A percentile compares a stretch with the other conserved stretches of the same genome.
phyloP scores from a whole-genome alignment of 495 filamentous ascomycete species.

The Haplographium delicatum region DNA sequence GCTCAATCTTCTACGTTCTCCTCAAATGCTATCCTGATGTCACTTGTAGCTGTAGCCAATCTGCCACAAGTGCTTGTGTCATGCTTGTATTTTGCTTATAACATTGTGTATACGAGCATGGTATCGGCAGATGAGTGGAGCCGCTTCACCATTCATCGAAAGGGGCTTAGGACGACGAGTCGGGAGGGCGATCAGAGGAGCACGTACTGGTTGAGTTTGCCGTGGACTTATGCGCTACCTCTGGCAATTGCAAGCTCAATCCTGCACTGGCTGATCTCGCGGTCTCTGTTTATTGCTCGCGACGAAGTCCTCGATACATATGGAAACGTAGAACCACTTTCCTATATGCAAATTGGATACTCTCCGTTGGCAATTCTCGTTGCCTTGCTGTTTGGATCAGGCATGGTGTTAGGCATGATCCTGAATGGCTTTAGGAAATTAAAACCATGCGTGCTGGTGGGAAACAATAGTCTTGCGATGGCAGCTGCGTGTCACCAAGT shows the following conservation, averaged over 20 bases:
- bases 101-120: constrained; percentile 33
- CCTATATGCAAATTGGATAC: constrained; percentile 15
- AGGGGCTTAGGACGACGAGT: constrained; percentile 41
- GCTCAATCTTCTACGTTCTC: no score
- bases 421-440: constrained; percentile 20
- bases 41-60: constrained; percentile 30
- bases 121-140: constrained; percentile 26
- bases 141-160: constrained; percentile 19
- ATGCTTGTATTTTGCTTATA: constrained; percentile 31
- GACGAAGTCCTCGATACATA: constrained; percentile 1
- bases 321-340: neutral
- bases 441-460: constrained; percentile 28
- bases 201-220: constrained; percentile 42
- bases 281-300: constrained; percentile 21
- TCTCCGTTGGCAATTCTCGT: constrained; percentile 22
- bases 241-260: constrained; percentile 24
- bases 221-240: constrained; percentile 37
- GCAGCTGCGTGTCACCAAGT: constrained; percentile 40
- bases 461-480: constrained; percentile 37
- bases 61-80: constrained; percentile 37
- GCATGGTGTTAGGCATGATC: constrained; percentile 25
- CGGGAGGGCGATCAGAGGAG: constrained; percentile 33
- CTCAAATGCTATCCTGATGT: neutral
- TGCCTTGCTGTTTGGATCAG: constrained; percentile 21
- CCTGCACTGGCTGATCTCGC: constrained; percentile 23